Conservation (phyloP, 148 eudicot genomes). For the Rhododendron vialii region DNA sequence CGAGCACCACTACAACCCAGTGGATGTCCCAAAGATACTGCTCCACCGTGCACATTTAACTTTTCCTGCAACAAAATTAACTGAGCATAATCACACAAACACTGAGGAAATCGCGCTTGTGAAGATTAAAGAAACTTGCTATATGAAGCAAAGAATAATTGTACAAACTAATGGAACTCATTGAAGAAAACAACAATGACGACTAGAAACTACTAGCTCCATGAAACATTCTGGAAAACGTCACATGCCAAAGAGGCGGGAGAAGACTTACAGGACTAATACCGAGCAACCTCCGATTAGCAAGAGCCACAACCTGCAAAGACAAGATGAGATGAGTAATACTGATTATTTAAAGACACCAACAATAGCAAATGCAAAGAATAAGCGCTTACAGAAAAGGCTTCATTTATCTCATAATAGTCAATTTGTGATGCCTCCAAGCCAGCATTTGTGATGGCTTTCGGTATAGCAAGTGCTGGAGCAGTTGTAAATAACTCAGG, state of each 20-base stretch:
- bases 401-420: constrained; percentile 92
- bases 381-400: constrained; percentile 68
- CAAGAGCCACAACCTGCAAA: constrained; percentile 89
- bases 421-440: constrained; percentile 73
- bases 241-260: constrained; percentile 1
- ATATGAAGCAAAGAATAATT: not conserved
- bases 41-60: constrained; percentile 93
- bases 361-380: not conserved
- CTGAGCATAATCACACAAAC: not conserved
- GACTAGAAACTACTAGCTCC: not conserved
- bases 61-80: constrained; percentile 46
- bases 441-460: constrained; percentile 80
- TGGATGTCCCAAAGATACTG: constrained; percentile 96
- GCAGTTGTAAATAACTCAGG: constrained; percentile 93
- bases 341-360: not conserved
- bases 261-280: constrained; percentile 68
- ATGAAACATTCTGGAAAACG: not conserved
- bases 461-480: constrained; percentile 96
- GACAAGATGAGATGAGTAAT: constrained; percentile 8
- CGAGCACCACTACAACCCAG: constrained; percentile 99
- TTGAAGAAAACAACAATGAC: not conserved
- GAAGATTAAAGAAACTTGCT: not conserved
- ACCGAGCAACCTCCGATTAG: constrained; percentile 76
- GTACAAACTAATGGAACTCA: not conserved
- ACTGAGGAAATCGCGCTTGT: not conserved